phyloP scores from a whole-genome alignment of 2,329 filamentous ascomycete species.

The Drechslera avenae region DNA sequence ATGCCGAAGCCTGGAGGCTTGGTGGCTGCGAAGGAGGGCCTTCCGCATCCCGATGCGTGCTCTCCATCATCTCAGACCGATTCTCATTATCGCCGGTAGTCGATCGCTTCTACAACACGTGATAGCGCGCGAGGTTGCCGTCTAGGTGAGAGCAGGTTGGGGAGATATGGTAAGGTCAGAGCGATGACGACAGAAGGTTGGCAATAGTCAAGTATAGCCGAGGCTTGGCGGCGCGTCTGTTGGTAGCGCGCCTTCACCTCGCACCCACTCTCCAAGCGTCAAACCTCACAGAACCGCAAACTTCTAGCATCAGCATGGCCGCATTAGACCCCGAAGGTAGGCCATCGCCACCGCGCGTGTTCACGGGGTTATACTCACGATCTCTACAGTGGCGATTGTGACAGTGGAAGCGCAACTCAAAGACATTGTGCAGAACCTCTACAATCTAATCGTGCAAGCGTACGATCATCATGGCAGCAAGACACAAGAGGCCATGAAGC shows the following conservation, averaged over 20 bases:
- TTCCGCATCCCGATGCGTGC: conserved; percentile 27
- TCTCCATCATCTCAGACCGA: conserved; percentile 35
- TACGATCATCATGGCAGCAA: conserved; percentile 64
- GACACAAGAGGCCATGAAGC: conserved; percentile 62
- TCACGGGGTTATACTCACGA: conserved; percentile 1
- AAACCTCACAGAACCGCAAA: not conserved
- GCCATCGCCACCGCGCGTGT: not conserved
- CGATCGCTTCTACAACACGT: conserved; percentile 9
- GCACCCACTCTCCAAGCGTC: conserved; percentile 1
- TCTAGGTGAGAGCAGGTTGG: conserved; percentile 14
- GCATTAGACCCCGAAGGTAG: conserved; percentile 13
- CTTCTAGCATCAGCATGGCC: conserved; percentile 11
- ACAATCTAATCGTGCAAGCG: conserved; percentile 63
- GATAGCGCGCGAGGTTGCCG: conserved; percentile 15
- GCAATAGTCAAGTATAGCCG: conserved; percentile 20
- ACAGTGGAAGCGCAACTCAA: conserved; percentile 59
- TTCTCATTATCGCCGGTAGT: conserved; percentile 22
- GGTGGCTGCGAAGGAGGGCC: conserved; percentile 31
- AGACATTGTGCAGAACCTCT: conserved; percentile 66
- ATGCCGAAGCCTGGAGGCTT: conserved; percentile 22
- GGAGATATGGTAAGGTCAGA: conserved; percentile 9
- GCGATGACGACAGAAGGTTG: conserved; percentile 24
- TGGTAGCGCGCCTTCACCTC: conserved; percentile 1
- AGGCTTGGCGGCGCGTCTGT: conserved; percentile 20
- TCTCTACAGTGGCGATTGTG: conserved; percentile 18